Base-by-base conservation (phyloP, 331 rosid species). In the Acacia concinna region DNA sequence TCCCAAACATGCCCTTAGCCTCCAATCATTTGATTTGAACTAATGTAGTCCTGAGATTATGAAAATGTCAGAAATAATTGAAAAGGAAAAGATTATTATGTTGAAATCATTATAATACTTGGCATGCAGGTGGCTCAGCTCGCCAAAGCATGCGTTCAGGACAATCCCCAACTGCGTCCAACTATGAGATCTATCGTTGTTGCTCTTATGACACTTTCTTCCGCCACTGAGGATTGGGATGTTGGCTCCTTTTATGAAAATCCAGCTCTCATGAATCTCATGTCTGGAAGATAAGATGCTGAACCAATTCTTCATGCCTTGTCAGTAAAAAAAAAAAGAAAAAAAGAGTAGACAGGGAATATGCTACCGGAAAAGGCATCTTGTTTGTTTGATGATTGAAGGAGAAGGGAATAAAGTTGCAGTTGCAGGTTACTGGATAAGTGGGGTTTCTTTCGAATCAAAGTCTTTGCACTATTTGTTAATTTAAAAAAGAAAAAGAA, bases 131-230 rank as follows among this genome's bases (percentile, higher is more conserved):
- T 92, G 89, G 88, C 92, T 20, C 90, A 86, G 46, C 95, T 94
- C 13, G 98, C 90, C 32, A 91, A 79, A 70, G 92, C 91, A 6
- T 94, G 98, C 69, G 90, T 94, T 4, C 84, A 88, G 54, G 86
- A 79, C 34, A 89, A 91, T 43, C 94, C 94, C 31, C 89, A 89
- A 11, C 68, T 78, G 65, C 97, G 98, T 7, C 97, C 97, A 21
- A 89, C 79, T 69, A 94, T 92, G 98, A 88, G 97, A 78, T 86
- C 93, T 6, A 83, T 91, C 41, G 97, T 94, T 74, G 93, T 94
- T 71, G 93, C 92, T 35, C 89, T 94, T 15, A 87, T 88, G 91
- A 91, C 89, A 75, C 90, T 94, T 23, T 89, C 86, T 31, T 92
- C 97, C 1, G 15, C 82, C 15, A 88, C 91, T 8, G 97, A 90